Evolutionary conservation across 805 yeast genomes (phyloP), one percentile per base, ranked within the genome.

Genomic region (Zygosaccharomyces siamensis): DNA sequence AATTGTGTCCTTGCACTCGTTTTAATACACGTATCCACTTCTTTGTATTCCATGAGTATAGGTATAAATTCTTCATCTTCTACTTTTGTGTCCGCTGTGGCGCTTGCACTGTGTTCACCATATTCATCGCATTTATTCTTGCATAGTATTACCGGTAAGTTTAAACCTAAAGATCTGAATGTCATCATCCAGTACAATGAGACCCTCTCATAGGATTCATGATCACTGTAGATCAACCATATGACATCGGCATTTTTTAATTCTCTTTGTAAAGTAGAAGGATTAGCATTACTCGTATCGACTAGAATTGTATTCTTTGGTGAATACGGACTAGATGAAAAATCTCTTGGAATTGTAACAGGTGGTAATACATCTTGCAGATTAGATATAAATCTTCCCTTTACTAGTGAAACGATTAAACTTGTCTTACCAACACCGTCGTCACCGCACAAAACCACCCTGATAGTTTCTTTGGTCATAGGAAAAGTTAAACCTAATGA

Each of bases 401-500:
- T 92, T 28, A 89, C 83, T 21, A 93, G 72, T 0, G 95, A 75
- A 0, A 93, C 82, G 20, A 92, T 80, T 43, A 93, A 70, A 26
- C 89, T 80, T 4, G 90, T 82, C 61, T 88, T 88, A 1, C 95
- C 96, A 3, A 88, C 95, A 21, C 88, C 86, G 52, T 87, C 95
- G 68, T 93, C 99, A 8, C 99, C 99, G 66, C 97, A 89, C 0
- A 93, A 83, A 0, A 89, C 96, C 0, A 93, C 84, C 49, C 96
- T 70, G 27, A 92, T 80, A 1, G 79, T 75, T 46, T 79, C 82
- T 64, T 66, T 65, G 7, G 70, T 56, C 74, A 70, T 71, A 7
- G 33, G 37, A 26, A 27, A 27, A 24, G 31, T 21, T 24, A 35
- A 11, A 39, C n/a, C 11, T 16, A 5, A 14, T 7, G 11, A 33